Base-by-base conservation (phyloP, 805 yeast genomes). In the Clavispora phyllophila region DNA sequence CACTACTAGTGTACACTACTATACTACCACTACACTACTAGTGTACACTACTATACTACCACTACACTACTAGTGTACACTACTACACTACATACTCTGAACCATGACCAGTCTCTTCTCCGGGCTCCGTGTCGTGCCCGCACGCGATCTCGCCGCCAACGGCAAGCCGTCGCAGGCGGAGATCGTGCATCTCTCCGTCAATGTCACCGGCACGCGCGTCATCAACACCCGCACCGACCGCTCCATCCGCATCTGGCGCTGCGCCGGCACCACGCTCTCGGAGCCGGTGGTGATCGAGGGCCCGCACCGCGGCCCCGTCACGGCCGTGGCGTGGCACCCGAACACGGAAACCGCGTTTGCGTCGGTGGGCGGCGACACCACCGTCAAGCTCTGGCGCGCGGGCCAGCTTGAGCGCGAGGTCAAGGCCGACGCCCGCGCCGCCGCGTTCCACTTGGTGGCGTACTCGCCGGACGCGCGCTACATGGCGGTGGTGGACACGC, bases 271-370 rank as follows among this genome's bases (percentile, higher is more conserved):
- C 24, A 48, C 55, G 17, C 41, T 67, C 20, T 54, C 52, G 4
- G 75, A 72, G 27, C 68, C 74, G 2, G 62, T 65, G 3, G 53
- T 55, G 10, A 64, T 78, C 17, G 72, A 66, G 32, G 58, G 59
- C 25, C 65, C 73, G 2, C 81, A 76, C 47, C 45, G 49, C 3
- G 58, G 58, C 37, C 51, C 67, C 1, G 72, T 73, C 17, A 72
- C 68, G 41, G 47, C 66, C 18, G 45, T 79, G 8, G 50, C 70
- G 2, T 79, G 82, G 82, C 63, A 72, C 37, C 82, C 84, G 0
- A 54, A 54, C 15, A 55, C 65, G 23, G 76, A 77, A 23, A 63
- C 64, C 33, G 50, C 63, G 10, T 63, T 79, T 41, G 80, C 75
- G 3, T 64, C 76, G 5, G 79, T 74, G 27, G 79, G 79, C 5